These are phyloP conservation scores for Reticulascus tulasneorum DNA, from an alignment of 2,329 filamentous ascomycete species.

Conservation along the genomic window DNA sequence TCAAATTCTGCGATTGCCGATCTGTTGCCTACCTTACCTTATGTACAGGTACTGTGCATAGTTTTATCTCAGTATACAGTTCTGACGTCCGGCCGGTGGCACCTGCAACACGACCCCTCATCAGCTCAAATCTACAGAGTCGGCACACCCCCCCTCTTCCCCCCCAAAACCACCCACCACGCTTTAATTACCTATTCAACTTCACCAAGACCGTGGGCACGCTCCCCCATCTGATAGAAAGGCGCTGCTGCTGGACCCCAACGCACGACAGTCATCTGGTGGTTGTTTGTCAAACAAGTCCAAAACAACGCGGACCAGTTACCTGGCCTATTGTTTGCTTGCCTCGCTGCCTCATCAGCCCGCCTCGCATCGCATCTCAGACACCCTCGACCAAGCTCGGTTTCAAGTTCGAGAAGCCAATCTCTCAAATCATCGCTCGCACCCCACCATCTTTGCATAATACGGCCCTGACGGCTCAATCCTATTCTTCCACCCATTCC, in stretches of 20 bases:
- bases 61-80: too few species aligned
- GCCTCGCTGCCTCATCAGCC: constrained; percentile 2
- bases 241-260: constrained; percentile 7
- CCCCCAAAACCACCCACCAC: too few species aligned
- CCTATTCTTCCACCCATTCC: constrained; percentile 3
- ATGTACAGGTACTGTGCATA: too few species aligned
- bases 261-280: constrained; percentile 13
- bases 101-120: too few species aligned
- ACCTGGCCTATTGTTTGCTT: constrained; percentile 2
- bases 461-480: constrained; percentile 8
- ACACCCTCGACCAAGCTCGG: constrained; percentile 14
- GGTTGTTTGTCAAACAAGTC: constrained; percentile 14
- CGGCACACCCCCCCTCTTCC: too few species aligned
- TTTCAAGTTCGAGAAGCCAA: constrained; percentile 12
- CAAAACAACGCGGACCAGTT: constrained; percentile 11
- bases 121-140: too few species aligned
- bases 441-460: constrained; percentile 2
- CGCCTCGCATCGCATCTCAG: constrained; percentile 11
- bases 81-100: too few species aligned
- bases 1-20: too few species aligned
- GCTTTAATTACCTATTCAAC: too few species aligned
- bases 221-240: too few species aligned
- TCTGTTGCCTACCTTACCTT: too few species aligned
- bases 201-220: too few species aligned
- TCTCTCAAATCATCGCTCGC: constrained; percentile 11